These are phyloP conservation scores for Pseudonitzschia multiseries DNA, from an alignment of 108 stramenopile genomes.

Conservation along the genomic window DNA sequence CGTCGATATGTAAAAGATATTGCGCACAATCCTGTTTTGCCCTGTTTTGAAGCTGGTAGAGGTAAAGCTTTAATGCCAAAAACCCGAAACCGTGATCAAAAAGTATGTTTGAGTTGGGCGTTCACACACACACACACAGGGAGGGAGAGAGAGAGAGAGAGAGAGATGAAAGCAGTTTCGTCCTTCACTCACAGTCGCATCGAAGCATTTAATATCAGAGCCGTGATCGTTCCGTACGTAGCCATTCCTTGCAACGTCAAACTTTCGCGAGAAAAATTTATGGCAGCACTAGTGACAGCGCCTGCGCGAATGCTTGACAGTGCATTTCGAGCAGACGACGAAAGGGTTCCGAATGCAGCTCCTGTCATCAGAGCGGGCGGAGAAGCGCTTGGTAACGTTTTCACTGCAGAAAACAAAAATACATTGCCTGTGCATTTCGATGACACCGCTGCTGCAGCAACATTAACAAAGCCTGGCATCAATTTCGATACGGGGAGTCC, in stretches of 20 bases:
- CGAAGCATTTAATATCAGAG: slow-evolving; percentile 32
- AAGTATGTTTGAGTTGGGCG: background rate
- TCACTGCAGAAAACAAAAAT: background rate
- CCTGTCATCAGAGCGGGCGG: background rate
- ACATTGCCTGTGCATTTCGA: background rate
- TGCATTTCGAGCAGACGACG: background rate
- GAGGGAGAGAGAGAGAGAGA: too few relatives aligned
- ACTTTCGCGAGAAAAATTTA: slow-evolving; percentile 21
- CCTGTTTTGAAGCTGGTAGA: slow-evolving; percentile 6
- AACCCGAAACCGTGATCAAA: background rate
- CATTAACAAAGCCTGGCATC: background rate
- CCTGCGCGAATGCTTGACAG: background rate
- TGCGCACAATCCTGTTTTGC: slow-evolving; percentile 3
- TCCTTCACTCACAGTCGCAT: slow-evolving; percentile 22
- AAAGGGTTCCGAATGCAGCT: background rate
- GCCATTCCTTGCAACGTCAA: slow-evolving; percentile 16
- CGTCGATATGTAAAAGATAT: slow-evolving; percentile 14
- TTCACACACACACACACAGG: too few relatives aligned
- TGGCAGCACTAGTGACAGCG: background rate
- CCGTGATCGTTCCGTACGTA: slow-evolving; percentile 29
- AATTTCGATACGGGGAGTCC: background rate
- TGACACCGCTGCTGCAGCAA: background rate
- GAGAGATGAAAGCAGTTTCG: background rate
- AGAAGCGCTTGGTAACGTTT: background rate
- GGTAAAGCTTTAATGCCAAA: background rate